These are phyloP conservation scores for Prunus mongolica DNA, from an alignment of 306 rosid species.

Conservation along the genomic window DNA sequence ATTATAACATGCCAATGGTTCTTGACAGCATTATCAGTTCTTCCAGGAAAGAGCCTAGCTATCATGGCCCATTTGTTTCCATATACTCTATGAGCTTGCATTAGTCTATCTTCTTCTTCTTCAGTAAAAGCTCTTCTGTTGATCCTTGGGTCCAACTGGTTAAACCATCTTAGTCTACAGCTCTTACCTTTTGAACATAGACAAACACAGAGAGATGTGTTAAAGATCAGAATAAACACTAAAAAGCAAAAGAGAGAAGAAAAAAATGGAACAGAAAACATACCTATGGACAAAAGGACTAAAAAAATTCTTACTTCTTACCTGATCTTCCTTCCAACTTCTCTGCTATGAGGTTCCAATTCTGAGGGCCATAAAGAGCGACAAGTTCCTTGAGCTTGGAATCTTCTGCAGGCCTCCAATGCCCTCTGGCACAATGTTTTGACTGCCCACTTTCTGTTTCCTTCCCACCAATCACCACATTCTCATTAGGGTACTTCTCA, in stretches of 20 bases:
- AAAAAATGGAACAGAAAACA: not conserved
- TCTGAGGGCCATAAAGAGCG: conserved; percentile 90
- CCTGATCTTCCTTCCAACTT: conserved; percentile 99
- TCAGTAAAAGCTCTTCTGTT: conserved; percentile 84
- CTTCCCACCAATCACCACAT: conserved; percentile 30
- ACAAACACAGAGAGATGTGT: not conserved
- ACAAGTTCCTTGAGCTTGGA: conserved; percentile 92
- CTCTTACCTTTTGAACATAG: conserved; percentile 63
- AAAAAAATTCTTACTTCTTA: conserved; percentile 11
- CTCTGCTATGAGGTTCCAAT: conserved; percentile 96
- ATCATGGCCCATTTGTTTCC: conserved; percentile 99
- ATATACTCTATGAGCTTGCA: conserved; percentile 92
- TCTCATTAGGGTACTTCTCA: conserved; percentile 38
- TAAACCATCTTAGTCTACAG: conserved; percentile 95
- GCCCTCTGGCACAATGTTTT: conserved; percentile 90
- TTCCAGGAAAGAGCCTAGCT: conserved; percentile 93
- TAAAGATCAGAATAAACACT: not conserved
- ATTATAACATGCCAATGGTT: conserved; percentile 99
- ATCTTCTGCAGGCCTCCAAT: conserved; percentile 99
- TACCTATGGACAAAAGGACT: not conserved
- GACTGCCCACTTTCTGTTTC: conserved; percentile 58
- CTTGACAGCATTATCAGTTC: conserved; percentile 97
- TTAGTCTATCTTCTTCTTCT: conserved; percentile 89
- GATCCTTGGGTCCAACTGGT: conserved; percentile 96
- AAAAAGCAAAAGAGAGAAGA: not conserved